Conservation (phyloP, 148 eudicot species). For the Chenopodium quinoa region DNA sequence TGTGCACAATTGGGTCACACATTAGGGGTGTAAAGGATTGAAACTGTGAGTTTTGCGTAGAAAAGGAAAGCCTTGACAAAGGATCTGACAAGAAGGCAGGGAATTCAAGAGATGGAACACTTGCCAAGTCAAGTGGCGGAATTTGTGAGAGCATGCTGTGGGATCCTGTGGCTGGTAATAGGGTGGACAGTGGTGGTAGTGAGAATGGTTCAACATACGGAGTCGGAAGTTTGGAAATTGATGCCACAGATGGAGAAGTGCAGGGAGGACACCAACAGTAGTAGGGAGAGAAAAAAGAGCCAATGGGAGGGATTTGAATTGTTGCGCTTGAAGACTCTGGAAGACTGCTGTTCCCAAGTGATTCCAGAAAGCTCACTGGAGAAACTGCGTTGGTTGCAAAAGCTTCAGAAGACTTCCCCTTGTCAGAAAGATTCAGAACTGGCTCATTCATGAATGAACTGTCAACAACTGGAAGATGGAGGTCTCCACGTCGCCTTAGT, state of each 20-base stretch:
- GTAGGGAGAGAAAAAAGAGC: constrained; percentile 62
- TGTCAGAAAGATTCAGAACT: constrained; percentile 28
- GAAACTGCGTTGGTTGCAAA: constrained; percentile 21
- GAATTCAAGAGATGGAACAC: constrained; percentile 48
- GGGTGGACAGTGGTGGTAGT: constrained; percentile 66
- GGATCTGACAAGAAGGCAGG: constrained; percentile 61
- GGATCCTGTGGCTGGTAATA: constrained; percentile 48
- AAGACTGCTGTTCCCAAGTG: constrained; percentile 38
- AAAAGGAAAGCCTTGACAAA: constrained; percentile 46
- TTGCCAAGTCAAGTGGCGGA: constrained; percentile 41
- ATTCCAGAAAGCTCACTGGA: constrained; percentile 41
- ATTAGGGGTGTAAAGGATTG: constrained; percentile 73
- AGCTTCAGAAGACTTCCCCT: constrained; percentile 34
- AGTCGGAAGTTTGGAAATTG: constrained; percentile 41
- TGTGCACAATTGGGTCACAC: constrained; percentile 86
- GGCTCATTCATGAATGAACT: constrained; percentile 30
- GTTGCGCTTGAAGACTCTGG: constrained; percentile 33
- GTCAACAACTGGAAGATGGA: constrained; percentile 29
- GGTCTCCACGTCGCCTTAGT: constrained; percentile 50
- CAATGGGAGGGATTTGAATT: constrained; percentile 41
- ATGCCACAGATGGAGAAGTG: constrained; percentile 41
- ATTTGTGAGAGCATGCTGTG: constrained; percentile 38
- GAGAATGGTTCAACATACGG: constrained; percentile 45
- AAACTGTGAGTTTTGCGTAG: constrained; percentile 55
- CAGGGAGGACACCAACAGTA: constrained; percentile 97